phyloP scores from a whole-genome alignment of 2,329 filamentous ascomycete genomes.

The Thermothelomyces thermophilus region DNA sequence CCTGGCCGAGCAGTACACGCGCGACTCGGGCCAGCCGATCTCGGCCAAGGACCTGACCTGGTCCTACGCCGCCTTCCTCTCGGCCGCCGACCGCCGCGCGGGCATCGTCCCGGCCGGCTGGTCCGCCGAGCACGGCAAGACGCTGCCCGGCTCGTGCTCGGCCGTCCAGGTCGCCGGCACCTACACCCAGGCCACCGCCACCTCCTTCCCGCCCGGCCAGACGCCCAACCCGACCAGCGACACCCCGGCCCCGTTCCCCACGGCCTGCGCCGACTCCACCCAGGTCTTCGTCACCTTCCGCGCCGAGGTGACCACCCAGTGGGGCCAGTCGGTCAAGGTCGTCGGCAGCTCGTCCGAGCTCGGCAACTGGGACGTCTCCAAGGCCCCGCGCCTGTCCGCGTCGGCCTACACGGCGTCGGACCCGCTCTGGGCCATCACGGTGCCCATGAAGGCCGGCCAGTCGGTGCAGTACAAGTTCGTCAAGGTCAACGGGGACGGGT shows the following conservation, averaged over 20 bases:
- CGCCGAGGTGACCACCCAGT: slow-evolving; percentile 48
- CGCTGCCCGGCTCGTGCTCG: slow-evolving; percentile 44
- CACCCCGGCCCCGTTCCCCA: slow-evolving; percentile 24
- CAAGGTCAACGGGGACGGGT: slow-evolving; percentile 47
- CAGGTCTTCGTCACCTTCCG: slow-evolving; percentile 58
- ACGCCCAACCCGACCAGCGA: slow-evolving; percentile 35
- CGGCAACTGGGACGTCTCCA: slow-evolving; percentile 53
- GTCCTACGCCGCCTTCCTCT: slow-evolving; percentile 66
- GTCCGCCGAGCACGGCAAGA: slow-evolving; percentile 40
- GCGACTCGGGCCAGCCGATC: slow-evolving; percentile 44
- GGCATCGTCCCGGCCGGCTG: slow-evolving; percentile 51
- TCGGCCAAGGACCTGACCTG: slow-evolving; percentile 65
- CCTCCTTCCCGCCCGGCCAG: slow-evolving; percentile 44
- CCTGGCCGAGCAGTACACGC: slow-evolving; percentile 60
- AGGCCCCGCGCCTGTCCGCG: slow-evolving; percentile 52
- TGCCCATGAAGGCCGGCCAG: slow-evolving; percentile 50
- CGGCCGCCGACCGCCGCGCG: slow-evolving; percentile 51
- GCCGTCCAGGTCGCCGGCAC: slow-evolving; percentile 41
- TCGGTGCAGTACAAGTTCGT: slow-evolving; percentile 64
- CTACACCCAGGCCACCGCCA: slow-evolving; percentile 44
- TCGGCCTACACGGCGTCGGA: slow-evolving; percentile 51
- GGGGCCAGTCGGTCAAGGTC: slow-evolving; percentile 60
- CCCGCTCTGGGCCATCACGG: slow-evolving; percentile 53
- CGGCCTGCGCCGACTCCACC: slow-evolving; percentile 35
- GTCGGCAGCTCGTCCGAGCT: slow-evolving; percentile 53